Evolutionary conservation across 306 rosid genomes (phyloP).

Genomic region (Castanospermum australe): DNA sequence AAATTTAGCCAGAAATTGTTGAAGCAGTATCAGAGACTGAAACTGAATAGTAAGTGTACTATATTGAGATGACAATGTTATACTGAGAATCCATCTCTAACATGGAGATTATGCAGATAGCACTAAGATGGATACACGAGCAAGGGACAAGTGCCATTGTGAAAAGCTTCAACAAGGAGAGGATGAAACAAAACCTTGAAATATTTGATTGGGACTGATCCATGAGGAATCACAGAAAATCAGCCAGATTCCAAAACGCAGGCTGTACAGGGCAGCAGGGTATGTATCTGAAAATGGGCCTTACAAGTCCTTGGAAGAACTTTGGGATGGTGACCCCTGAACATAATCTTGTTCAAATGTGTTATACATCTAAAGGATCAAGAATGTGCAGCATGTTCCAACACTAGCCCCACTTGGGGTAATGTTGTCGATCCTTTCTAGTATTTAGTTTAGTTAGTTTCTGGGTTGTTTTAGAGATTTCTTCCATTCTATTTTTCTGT

Average conservation of each 20-base stretch:
- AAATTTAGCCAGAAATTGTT: neutral
- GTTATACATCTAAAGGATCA: too few relatives aligned
- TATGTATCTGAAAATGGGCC: slow-evolving; percentile 39
- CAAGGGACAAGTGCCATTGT: slow-evolving; percentile 31
- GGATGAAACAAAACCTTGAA: slow-evolving; percentile 48
- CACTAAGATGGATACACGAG: slow-evolving; percentile 30
- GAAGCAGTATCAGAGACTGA: neutral
- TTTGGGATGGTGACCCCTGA: slow-evolving; percentile 43
- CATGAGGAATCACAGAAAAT: slow-evolving; percentile 23
- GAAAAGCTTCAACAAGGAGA: slow-evolving; percentile 52
- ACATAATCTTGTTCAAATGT: neutral
- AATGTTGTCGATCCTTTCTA: too few relatives aligned
- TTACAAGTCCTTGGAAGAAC: slow-evolving; percentile 39
- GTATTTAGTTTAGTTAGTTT: too few relatives aligned
- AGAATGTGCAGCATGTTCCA: too few relatives aligned
- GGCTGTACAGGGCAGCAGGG: neutral
- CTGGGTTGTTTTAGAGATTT: too few relatives aligned
- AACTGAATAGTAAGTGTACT: neutral
- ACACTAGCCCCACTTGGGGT: too few relatives aligned
- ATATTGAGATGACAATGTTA: neutral
- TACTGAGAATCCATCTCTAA: neutral
- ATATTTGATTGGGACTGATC: slow-evolving; percentile 36
- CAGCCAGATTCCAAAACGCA: slow-evolving; percentile 41
- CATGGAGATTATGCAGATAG: slow-evolving; percentile 4
- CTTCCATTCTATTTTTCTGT: too few relatives aligned